Evolutionary conservation across 1,139 yeast species (phyloP).

Genomic region (Taiozyma sp.): DNA sequence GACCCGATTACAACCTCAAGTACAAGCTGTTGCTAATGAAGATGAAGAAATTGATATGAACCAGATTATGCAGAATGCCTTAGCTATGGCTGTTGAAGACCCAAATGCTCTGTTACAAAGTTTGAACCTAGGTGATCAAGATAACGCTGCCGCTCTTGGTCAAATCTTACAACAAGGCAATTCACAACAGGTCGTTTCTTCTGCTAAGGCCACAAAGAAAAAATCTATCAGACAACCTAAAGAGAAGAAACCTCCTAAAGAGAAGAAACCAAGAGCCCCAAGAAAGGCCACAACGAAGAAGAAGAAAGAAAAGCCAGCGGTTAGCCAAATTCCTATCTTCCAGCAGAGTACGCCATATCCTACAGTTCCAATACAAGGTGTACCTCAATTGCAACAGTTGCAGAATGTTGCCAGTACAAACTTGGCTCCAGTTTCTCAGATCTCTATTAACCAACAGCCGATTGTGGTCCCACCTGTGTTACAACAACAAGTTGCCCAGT

Average conservation of each 20-base stretch:
- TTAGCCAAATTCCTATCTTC: conserved; percentile 21
- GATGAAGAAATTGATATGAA: conserved; percentile 50
- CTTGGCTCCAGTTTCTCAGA: neutral
- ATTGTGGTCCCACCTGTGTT: conserved; percentile 9
- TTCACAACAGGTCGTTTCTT: neutral
- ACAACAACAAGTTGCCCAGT: conserved; percentile 14
- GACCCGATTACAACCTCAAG: neutral
- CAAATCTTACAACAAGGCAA: conserved; percentile 16
- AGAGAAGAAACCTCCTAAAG: conserved; percentile 23
- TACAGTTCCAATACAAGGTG: conserved; percentile 15
- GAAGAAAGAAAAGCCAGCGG: conserved; percentile 19
- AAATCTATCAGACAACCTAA: conserved; percentile 17
- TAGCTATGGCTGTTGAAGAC: conserved; percentile 66
- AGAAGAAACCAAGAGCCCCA: conserved; percentile 24
- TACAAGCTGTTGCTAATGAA: conserved; percentile 11
- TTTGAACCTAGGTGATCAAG: conserved; percentile 34
- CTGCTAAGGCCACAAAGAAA: conserved; percentile 15
- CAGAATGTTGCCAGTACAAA: conserved; percentile 3
- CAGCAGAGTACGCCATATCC: conserved; percentile 19
- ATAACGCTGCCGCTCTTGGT: conserved; percentile 11
- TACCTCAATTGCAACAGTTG: conserved; percentile 12
- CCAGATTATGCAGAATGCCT: conserved; percentile 69
- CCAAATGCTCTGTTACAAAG: conserved; percentile 53
- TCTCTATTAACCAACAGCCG: conserved; percentile 4
- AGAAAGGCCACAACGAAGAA: conserved; percentile 20